A percentile compares a stretch with the other conserved stretches of the same genome.
Conservation (phyloP, 202 grass and related monocot species). For the Zizania palustris region DNA sequence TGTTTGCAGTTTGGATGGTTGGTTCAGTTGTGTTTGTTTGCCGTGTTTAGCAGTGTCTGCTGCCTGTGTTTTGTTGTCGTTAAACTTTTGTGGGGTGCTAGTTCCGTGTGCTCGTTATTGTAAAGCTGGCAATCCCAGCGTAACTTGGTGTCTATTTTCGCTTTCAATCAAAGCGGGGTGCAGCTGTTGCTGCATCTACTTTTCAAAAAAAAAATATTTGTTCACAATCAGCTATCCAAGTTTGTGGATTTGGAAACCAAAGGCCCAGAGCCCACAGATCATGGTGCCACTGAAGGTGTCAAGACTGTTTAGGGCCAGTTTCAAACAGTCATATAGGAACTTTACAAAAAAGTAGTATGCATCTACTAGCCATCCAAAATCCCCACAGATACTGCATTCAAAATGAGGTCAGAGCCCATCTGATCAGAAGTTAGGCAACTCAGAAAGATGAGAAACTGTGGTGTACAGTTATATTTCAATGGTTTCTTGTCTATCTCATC, state of each 20-base stretch:
- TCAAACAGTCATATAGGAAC: neutral
- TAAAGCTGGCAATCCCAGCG: too few relatives aligned
- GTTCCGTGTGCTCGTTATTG: too few relatives aligned
- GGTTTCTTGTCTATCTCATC: conserved; percentile 5
- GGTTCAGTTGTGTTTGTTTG: too few relatives aligned
- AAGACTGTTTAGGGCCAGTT: conserved; percentile 2
- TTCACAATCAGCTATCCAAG: neutral
- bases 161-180: too few relatives aligned
- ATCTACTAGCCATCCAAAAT: neutral
- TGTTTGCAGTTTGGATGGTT: too few relatives aligned
- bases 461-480: conserved; percentile 20
- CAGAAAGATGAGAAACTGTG: conserved; percentile 9
- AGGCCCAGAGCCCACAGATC: neutral
- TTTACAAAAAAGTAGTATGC: neutral
- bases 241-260: neutral
- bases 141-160: too few relatives aligned
- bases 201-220: too few relatives aligned
- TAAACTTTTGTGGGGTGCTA: too few relatives aligned
- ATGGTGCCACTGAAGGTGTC: neutral
- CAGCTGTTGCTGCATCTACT: too few relatives aligned
- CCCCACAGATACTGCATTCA: neutral
- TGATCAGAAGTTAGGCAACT: neutral
- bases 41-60: too few relatives aligned
- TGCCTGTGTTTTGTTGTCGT: too few relatives aligned
- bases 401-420: neutral